A percentile compares a stretch with the other conserved stretches of the same genome.
Evolutionary conservation across 495 filamentous ascomycete species (phyloP).

Genomic region (Talaromyces stipitatus): DNA sequence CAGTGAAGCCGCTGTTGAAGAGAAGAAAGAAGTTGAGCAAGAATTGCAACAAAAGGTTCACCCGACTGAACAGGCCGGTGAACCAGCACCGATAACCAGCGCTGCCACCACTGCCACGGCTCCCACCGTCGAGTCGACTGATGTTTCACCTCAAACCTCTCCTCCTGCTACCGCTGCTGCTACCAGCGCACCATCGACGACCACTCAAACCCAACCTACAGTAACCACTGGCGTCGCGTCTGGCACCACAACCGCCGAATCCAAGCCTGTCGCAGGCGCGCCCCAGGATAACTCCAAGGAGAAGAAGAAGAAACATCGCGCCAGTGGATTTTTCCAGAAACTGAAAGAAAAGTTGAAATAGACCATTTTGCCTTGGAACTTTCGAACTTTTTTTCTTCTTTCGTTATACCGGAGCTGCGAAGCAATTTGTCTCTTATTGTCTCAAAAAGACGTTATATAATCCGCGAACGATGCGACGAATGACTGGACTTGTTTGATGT

Average conservation of each 20-base stretch:
- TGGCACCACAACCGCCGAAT: constrained; percentile 2
- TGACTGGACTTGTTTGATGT: not conserved
- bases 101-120: constrained; percentile 37
- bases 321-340: constrained; percentile 40
- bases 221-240: constrained; percentile 11
- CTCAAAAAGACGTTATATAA: not conserved
- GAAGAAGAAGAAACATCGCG: constrained; percentile 42
- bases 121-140: constrained; percentile 26
- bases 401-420: constrained; percentile 1
- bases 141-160: constrained; percentile 39
- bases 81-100: constrained; percentile 43
- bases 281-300: constrained; percentile 19
- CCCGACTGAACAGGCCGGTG: constrained; percentile 38
- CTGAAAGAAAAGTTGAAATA: constrained; percentile 44
- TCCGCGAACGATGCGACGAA: not conserved
- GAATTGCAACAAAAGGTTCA: constrained; percentile 54
- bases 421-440: not conserved
- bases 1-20: constrained; percentile 57
- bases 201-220: constrained; percentile 11
- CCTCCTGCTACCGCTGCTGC: constrained; percentile 18
- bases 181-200: constrained; percentile 9
- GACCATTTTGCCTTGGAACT: not conserved
- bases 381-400: not conserved
- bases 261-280: constrained; percentile 1
- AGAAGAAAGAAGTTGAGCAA: constrained; percentile 69